phyloP scores from a whole-genome alignment of 2,329 filamentous ascomycete genomes.

The Mycosphaerelloides madeirae region DNA sequence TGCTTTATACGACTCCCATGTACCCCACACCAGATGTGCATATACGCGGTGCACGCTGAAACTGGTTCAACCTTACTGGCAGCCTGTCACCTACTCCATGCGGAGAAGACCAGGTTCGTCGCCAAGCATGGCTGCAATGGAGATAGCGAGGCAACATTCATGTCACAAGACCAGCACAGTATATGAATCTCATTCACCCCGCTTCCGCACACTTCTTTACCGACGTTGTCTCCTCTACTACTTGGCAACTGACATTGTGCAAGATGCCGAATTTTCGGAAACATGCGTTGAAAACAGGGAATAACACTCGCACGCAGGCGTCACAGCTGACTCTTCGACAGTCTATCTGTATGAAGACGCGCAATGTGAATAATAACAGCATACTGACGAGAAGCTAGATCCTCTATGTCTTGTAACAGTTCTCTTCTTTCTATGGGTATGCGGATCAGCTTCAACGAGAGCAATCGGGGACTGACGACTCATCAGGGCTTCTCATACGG shows the following conservation, averaged over 20 bases:
- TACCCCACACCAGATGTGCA: too few species aligned
- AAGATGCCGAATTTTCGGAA: constrained; percentile 19
- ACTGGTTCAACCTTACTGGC: too few species aligned
- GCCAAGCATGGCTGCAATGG: too few species aligned
- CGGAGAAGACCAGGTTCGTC: too few species aligned
- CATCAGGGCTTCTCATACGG: constrained; percentile 51
- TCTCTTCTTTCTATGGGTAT: constrained; percentile 60
- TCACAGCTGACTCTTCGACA: constrained; percentile 18
- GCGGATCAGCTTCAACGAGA: constrained; percentile 3
- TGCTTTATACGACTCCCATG: too few species aligned
- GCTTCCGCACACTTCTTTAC: too few species aligned
- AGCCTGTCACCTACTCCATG: too few species aligned
- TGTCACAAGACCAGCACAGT: too few species aligned
- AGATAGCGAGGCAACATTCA: too few species aligned
- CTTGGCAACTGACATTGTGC: constrained; percentile 1
- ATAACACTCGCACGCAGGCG: constrained; percentile 16
- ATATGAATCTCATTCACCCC: too few species aligned
- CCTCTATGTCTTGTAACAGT: constrained; percentile 63
- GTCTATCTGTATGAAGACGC: constrained; percentile 13
- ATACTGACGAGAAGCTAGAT: constrained; percentile 6
- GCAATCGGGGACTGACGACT: neutral
- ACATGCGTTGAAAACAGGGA: constrained; percentile 13
- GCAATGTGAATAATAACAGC: neutral
- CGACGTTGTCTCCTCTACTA: neutral
- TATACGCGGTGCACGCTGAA: too few species aligned